Percentiles rank a stretch among this genome's conserved stretches.
phyloP scores from a whole-genome alignment of 2,329 filamentous ascomycete species.

The Cordyceps tenuipes region DNA sequence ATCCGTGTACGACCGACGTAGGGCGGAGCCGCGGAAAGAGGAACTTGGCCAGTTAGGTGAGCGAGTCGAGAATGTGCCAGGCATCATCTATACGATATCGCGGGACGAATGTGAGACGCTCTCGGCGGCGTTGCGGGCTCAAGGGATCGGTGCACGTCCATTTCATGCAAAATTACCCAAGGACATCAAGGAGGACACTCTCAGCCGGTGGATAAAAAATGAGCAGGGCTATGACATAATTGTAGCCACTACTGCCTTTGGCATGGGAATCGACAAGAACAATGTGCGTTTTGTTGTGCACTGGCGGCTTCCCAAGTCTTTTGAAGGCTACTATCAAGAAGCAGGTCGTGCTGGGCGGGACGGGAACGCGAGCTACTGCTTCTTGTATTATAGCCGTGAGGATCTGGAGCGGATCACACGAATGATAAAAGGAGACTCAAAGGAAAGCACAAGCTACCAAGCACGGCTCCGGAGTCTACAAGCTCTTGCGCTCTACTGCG shows the following conservation, averaged over 20 bases:
- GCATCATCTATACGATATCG: constrained; percentile 73
- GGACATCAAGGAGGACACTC: constrained; percentile 61
- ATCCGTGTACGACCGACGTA: constrained; percentile 61
- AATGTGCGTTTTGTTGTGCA: constrained; percentile 92
- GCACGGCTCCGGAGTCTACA: constrained; percentile 55
- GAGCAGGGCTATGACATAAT: constrained; percentile 78
- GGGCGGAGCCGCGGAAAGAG: constrained; percentile 46
- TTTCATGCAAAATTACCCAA: constrained; percentile 64
- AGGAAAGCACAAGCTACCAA: constrained; percentile 34
- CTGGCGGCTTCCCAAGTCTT: constrained; percentile 88
- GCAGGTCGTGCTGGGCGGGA: constrained; percentile 86
- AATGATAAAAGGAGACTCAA: constrained; percentile 40
- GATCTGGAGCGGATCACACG: constrained; percentile 68
- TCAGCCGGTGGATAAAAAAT: constrained; percentile 64
- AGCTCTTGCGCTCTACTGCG: constrained; percentile 71
- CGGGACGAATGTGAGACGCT: constrained; percentile 67
- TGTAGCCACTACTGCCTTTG: constrained; percentile 90
- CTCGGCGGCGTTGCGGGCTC: constrained; percentile 53
- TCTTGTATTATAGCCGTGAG: constrained; percentile 84
- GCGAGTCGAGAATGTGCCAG: constrained; percentile 56
- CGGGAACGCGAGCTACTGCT: constrained; percentile 76
- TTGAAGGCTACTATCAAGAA: constrained; percentile 95
- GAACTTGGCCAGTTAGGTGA: constrained; percentile 49
- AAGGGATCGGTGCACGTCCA: constrained; percentile 65
- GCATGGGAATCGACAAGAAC: constrained; percentile 96